Base-by-base conservation (phyloP, 2,329 filamentous ascomycete species). In the Pyricularia pennisetigena region DNA sequence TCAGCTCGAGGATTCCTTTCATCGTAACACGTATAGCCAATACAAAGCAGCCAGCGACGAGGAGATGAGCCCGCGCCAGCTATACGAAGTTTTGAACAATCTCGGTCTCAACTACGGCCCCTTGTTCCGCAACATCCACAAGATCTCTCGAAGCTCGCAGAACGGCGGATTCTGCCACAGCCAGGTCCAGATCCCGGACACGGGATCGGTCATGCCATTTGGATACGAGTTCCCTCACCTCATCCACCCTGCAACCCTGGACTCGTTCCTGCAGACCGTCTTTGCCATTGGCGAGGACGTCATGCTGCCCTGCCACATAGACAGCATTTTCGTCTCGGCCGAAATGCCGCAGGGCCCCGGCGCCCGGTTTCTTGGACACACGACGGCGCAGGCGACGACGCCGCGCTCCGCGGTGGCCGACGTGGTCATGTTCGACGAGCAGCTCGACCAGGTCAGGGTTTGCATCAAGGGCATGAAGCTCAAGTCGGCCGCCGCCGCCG, bases 171-270 rank as follows among this genome's bases (percentile, higher is more conserved):
- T 12, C 32, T 69, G 67, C 64, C 70, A 69, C 24, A 78, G 76
- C 67, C 76, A 74, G 2, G 73, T 86, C 4, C 73, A 74, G 8
- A 76, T 85, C 4, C 82, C 83, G 0, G 79, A 86, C 70, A 87
- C 84, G 1, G 81, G 76, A 70, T 76, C 80, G 2, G 79, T 77
- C 63, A 87, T 87, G 85, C 85, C 85, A 0, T 77, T 77, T 57
- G 75, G 79, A 16, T 86, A 82, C 67, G 85, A 87, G 72, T 86
- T 81, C 69, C 77, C 80, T 3, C 83, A 86, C 70, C 68, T 86
- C 4, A 80, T 88, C n/a, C 86, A 88, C 70, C 86, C 86, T 0
- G 80, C 83, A 4, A 86, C 85, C 0, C 76, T 88, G 14, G 86
- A 88, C 71, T 76, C 82, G 2, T 81, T 87, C 74, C 81, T 88